phyloP scores from a whole-genome alignment of 345 rosid species.

The Salix exigua region DNA sequence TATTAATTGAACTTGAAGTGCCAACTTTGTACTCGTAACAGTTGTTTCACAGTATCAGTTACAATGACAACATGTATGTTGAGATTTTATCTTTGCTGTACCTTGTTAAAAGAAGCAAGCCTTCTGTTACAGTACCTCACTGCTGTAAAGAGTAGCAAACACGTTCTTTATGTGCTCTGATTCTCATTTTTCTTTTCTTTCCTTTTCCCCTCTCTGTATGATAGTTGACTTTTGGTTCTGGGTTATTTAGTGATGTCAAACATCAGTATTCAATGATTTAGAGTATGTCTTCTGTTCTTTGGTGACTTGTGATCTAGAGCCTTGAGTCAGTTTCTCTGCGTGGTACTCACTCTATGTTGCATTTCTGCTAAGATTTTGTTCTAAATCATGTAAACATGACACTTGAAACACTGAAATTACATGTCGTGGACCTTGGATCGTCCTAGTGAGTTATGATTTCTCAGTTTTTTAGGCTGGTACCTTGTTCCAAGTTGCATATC shows the following conservation, averaged over 20 bases:
- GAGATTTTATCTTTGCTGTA: not conserved
- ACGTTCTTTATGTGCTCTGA: not conserved
- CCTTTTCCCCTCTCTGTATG: not conserved
- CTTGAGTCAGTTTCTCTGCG: not conserved
- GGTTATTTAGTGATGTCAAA: not conserved
- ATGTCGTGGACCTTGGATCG: not conserved
- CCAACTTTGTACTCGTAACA: not conserved
- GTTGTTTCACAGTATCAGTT: not conserved
- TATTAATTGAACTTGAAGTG: conserved; percentile 13
- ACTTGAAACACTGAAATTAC: not conserved
- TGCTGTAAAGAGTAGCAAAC: not conserved
- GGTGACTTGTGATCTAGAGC: not conserved
- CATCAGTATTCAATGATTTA: not conserved
- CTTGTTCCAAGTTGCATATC: not conserved
- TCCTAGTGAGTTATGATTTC: not conserved
- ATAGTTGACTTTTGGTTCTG: not conserved
- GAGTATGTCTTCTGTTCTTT: not conserved
- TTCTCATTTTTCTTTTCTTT: not conserved
- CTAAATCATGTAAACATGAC: not conserved
- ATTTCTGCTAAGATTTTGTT: not conserved
- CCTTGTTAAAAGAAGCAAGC: not conserved
- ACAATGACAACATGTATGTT: not conserved
- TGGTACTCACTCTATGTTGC: not conserved
- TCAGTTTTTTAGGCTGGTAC: not conserved
- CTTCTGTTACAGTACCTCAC: not conserved